These are phyloP conservation scores for Pseudogymnoascus sp. DNA, from an alignment of 2,329 filamentous ascomycete genomes.

Conservation along the genomic window DNA sequence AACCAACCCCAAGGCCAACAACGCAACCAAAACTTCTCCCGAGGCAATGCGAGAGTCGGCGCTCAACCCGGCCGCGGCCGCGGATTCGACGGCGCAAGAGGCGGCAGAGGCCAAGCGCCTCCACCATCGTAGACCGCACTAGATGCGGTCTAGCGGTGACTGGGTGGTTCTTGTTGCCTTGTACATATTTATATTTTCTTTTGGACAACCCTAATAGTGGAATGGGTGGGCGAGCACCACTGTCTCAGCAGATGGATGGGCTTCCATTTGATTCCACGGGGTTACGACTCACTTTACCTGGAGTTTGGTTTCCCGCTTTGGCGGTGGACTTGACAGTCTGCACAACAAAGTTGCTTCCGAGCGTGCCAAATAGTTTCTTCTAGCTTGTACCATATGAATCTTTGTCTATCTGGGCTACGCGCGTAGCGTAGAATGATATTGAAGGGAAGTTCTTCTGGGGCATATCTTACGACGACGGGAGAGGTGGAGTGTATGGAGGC, in stretches of 20 bases:
- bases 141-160: slow-evolving; percentile 12
- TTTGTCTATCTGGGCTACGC: slow-evolving; percentile 25
- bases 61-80: slow-evolving; percentile 19
- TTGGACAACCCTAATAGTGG: slow-evolving; percentile 14
- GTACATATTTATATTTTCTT: slow-evolving; percentile 28
- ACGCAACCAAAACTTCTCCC: slow-evolving; percentile 23
- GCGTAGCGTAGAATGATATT: slow-evolving; percentile 21
- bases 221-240: slow-evolving; percentile 15
- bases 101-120: slow-evolving; percentile 26
- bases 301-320: slow-evolving; percentile 15
- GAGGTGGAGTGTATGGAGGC: slow-evolving; percentile 24
- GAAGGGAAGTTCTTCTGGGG: slow-evolving; percentile 22
- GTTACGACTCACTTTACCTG: slow-evolving; percentile 25
- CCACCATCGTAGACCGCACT: slow-evolving; percentile 23
- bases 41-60: slow-evolving; percentile 23
- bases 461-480: slow-evolving; percentile 16
- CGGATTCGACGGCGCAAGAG: slow-evolving; percentile 25
- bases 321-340: slow-evolving; percentile 19
- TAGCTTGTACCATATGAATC: slow-evolving; percentile 24
- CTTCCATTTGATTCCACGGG: slow-evolving; percentile 27
- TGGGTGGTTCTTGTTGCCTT: slow-evolving; percentile 19
- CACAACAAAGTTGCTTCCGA: slow-evolving; percentile 24
- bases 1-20: slow-evolving; percentile 21
- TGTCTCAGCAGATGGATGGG: slow-evolving; percentile 15
- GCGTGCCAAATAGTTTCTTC: slow-evolving; percentile 26